Percentiles rank a stretch among this genome's conserved stretches.
Evolutionary conservation across 352 stramenopile species (phyloP).

Genomic region (Pythium vanterpoolii): DNA sequence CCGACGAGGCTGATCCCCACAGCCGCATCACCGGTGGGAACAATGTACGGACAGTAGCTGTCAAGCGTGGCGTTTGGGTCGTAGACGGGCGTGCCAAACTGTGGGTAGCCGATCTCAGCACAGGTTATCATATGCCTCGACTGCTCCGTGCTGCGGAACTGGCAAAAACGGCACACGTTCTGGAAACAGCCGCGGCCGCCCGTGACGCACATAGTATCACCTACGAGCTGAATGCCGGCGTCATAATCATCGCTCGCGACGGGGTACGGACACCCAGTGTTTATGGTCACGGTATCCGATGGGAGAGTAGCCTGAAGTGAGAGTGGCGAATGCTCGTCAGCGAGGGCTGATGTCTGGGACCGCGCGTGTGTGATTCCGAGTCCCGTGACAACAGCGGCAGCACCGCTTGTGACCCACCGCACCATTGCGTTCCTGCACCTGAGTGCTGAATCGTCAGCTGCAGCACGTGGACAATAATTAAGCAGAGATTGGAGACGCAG

Average conservation of each 20-base stretch:
- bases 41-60: not conserved
- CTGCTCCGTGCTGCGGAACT: not conserved
- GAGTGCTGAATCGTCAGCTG: no score
- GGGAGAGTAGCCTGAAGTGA: no score
- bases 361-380: no score
- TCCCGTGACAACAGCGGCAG: no score
- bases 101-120: not conserved
- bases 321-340: no score
- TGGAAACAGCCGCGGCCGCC: slow-evolving; percentile 26
- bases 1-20: slow-evolving; percentile 20
- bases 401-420: no score
- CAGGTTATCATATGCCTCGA: not conserved
- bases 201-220: slow-evolving; percentile 13
- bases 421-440: no score
- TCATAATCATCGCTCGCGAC: slow-evolving; percentile 10
- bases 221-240: slow-evolving; percentile 20
- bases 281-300: no score
- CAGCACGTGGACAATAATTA: no score
- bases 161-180: slow-evolving; percentile 24
- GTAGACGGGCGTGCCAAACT: not conserved
- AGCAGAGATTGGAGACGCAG: no score
- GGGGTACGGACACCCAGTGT: slow-evolving; percentile 1
- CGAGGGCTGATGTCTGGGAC: no score
- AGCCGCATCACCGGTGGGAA: slow-evolving; percentile 1
- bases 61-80: not conserved